These are phyloP conservation scores for Pestalotiopsis sp. DNA, from an alignment of 2,329 filamentous ascomycete species.

Conservation along the genomic window DNA sequence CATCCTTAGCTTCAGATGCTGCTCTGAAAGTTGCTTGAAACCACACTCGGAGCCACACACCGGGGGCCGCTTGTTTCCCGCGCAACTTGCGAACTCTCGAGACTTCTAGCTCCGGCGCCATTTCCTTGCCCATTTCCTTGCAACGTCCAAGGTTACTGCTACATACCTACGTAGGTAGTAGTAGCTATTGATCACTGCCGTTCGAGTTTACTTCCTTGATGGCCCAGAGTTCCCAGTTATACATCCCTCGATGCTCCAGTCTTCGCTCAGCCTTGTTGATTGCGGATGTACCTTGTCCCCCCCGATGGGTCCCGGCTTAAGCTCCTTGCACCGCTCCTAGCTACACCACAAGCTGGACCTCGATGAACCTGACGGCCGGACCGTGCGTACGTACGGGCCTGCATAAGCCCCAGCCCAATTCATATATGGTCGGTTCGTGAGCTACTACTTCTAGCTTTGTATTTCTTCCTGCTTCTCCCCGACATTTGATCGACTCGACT, in stretches of 20 bases:
- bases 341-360: constrained; percentile 1
- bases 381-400: constrained; percentile 1
- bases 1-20: background rate
- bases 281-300: background rate
- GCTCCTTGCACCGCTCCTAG: background rate
- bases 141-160: background rate
- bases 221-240: background rate
- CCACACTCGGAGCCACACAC: background rate
- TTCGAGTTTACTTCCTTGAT: background rate
- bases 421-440: background rate
- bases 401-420: constrained; percentile 8
- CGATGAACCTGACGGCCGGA: background rate
- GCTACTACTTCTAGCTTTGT: constrained; percentile 7
- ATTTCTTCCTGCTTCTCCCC: constrained; percentile 5
- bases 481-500: background rate
- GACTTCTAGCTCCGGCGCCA: background rate
- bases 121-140: constrained; percentile 5
- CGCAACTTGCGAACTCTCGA: constrained; percentile 2
- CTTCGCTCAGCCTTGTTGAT: constrained; percentile 4
- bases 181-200: background rate
- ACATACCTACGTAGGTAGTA: background rate
- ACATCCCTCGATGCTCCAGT: background rate
- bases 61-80: constrained; percentile 3
- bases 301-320: background rate
- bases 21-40: background rate